Evolutionary conservation across 176 grass and related monocot species (phyloP).

Genomic region (Zoysia pacifica): DNA sequence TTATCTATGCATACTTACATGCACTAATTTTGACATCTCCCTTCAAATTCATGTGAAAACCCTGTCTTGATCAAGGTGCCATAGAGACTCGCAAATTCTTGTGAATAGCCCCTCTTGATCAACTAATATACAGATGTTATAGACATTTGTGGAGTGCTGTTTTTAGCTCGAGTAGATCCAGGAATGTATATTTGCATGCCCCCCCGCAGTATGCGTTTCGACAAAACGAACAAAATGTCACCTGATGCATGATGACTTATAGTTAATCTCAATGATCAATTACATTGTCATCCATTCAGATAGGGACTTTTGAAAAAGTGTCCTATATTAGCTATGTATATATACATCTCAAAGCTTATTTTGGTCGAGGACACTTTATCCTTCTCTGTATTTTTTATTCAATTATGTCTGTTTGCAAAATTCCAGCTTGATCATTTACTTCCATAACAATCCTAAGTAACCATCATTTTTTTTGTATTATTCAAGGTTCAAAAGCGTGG

Average conservation of each 20-base stretch:
- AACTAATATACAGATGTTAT: conserved; percentile 17
- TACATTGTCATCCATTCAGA: background rate
- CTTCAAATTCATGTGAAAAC: conserved; percentile 7
- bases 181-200: background rate
- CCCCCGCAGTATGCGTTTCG: background rate
- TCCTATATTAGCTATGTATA: background rate
- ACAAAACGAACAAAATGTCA: background rate
- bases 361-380: background rate
- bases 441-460: background rate
- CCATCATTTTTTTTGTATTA: conserved; percentile 12
- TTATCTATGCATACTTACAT: background rate
- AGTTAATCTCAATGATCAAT: conserved; percentile 3
- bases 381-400: conserved; percentile 10
- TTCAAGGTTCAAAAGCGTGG: conserved; percentile 99
- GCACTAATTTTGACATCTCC: background rate
- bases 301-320: background rate
- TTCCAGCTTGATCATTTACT: conserved; percentile 14
- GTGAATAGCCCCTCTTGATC: background rate
- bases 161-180: background rate
- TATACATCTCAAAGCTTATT: conserved; percentile 19
- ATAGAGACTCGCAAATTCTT: background rate
- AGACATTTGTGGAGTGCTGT: conserved; percentile 2
- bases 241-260: background rate
- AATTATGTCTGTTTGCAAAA: conserved; percentile 4
- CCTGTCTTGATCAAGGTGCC: background rate